phyloP scores from a whole-genome alignment of 2,329 filamentous ascomycete genomes.

The Nigrospora osmanthi region DNA sequence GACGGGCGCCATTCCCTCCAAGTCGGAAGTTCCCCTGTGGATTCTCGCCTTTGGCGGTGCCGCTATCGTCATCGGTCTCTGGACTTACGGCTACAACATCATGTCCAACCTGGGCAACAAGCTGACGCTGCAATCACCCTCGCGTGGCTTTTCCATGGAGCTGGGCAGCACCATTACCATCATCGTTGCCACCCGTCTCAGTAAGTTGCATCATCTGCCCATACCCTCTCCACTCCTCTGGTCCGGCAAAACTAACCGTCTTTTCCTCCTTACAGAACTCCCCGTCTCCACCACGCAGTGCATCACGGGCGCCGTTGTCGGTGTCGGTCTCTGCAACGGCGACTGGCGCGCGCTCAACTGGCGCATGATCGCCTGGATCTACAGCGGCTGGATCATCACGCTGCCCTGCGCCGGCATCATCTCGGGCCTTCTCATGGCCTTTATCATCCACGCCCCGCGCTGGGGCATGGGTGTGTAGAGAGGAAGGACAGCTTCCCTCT shows the following conservation, averaged over 20 bases:
- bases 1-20: constrained; percentile 32
- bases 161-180: constrained; percentile 55
- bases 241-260: neutral
- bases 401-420: constrained; percentile 49
- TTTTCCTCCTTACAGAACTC: constrained; percentile 28
- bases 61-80: constrained; percentile 46
- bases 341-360: constrained; percentile 53
- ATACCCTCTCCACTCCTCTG: neutral
- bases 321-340: constrained; percentile 54
- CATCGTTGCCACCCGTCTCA: constrained; percentile 54
- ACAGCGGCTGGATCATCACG: constrained; percentile 53
- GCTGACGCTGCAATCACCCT: constrained; percentile 54
- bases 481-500: neutral
- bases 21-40: constrained; percentile 49
- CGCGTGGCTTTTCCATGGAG: constrained; percentile 53
- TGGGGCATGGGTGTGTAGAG: constrained; percentile 20
- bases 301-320: constrained; percentile 54
- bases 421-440: constrained; percentile 52
- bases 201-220: constrained; percentile 17
- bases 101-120: constrained; percentile 57
- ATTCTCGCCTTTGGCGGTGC: constrained; percentile 47
- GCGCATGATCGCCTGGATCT: constrained; percentile 54
- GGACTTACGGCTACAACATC: constrained; percentile 57
- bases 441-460: constrained; percentile 53
- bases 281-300: constrained; percentile 60